These are phyloP conservation scores for Globisporangium camurandrum DNA, from an alignment of 352 stramenopile genomes.

Conservation along the genomic window DNA sequence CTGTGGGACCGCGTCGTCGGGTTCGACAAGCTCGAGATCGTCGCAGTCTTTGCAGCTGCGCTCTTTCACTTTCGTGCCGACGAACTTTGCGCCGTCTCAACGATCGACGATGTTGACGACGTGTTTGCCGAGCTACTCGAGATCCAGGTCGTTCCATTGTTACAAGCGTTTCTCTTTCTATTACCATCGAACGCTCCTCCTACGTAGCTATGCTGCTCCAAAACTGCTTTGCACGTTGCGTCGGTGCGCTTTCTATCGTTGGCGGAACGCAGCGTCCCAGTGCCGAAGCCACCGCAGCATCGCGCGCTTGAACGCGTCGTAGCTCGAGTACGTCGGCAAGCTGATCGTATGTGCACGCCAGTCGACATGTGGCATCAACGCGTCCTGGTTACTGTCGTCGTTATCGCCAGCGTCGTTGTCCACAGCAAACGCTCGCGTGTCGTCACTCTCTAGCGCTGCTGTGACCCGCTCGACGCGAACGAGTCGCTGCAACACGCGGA, in stretches of 20 bases:
- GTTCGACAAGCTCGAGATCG: conserved; percentile 59
- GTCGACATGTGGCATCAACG: conserved; percentile 32
- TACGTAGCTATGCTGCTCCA: background rate
- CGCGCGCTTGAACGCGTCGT: conserved; percentile 35
- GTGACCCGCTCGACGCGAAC: conserved; percentile 5
- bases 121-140: conserved; percentile 66
- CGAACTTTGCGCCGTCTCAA: conserved; percentile 35
- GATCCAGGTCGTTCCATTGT: conserved; percentile 54
- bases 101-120: conserved; percentile 45
- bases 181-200: conserved; percentile 3
- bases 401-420: conserved; percentile 10
- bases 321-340: conserved; percentile 47
- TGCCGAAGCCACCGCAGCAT: conserved; percentile 40
- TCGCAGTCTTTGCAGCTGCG: conserved; percentile 61
- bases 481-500: background rate
- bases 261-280: conserved; percentile 24
- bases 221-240: too few species aligned
- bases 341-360: conserved; percentile 24
- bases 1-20: conserved; percentile 73
- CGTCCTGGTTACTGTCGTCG: conserved; percentile 13
- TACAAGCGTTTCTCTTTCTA: conserved; percentile 69
- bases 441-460: background rate
- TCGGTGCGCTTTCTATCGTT: conserved; percentile 10
- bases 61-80: conserved; percentile 62
- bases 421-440: too few species aligned